Conservation (phyloP, 352 stramenopile species). For the Globisporangium cylindrosporum region DNA sequence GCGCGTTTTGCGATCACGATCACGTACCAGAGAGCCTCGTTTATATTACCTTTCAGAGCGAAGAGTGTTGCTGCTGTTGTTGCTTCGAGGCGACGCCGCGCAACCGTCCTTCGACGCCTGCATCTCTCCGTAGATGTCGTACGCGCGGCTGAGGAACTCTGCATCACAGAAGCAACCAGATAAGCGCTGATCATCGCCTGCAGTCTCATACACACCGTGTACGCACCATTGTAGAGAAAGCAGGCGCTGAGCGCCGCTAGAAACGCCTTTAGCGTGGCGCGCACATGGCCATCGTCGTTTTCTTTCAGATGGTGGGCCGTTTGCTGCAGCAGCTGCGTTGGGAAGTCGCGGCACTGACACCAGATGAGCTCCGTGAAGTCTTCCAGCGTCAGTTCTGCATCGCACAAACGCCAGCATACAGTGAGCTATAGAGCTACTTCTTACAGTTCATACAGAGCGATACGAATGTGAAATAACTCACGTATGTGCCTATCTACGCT, state of each 20-base stretch:
- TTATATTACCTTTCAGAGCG: constrained; percentile 36
- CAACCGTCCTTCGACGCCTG: constrained; percentile 25
- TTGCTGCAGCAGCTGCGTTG: constrained; percentile 35
- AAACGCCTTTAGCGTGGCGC: constrained; percentile 29
- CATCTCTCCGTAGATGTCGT: constrained; percentile 51
- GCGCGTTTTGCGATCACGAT: neutral
- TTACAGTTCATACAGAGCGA: neutral
- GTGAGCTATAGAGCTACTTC: neutral
- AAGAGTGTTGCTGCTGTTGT: neutral
- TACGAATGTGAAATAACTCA: constrained; percentile 16
- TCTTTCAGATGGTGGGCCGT: constrained; percentile 37
- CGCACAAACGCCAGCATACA: neutral
- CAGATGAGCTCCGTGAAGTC: constrained; percentile 60
- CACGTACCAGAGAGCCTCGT: neutral
- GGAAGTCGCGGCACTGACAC: constrained; percentile 56
- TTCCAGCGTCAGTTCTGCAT: constrained; percentile 42
- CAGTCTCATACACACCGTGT: neutral
- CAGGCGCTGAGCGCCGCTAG: constrained; percentile 35
- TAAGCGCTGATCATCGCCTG: neutral
- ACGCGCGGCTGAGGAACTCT: constrained; percentile 52
- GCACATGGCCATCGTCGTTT: constrained; percentile 26
- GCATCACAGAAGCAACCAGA: neutral
- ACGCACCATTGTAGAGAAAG: constrained; percentile 52
- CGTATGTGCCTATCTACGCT: constrained; percentile 39
- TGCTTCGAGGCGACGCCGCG: constrained; percentile 22